Evolutionary conservation across 2,329 filamentous ascomycete genomes (phyloP).

Genomic region (Aphanoascus verrucosus): DNA sequence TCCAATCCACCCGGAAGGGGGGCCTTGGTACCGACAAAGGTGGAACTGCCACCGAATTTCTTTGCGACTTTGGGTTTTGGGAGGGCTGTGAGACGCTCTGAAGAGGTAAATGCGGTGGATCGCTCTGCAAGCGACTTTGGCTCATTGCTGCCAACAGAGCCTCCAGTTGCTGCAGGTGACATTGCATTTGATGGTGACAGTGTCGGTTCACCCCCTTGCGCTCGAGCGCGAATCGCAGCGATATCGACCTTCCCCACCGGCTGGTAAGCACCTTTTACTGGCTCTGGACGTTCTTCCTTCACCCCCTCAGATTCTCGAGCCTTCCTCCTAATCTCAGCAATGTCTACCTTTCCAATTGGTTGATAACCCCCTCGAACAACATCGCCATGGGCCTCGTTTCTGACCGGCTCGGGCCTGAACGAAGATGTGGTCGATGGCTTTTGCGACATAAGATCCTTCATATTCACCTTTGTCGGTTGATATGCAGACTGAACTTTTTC

Average conservation of each 20-base stretch:
- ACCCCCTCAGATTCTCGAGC: conserved; percentile 48
- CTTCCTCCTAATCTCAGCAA: conserved; percentile 73
- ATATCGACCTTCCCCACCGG: conserved; percentile 96
- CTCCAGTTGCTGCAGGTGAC: conserved; percentile 37
- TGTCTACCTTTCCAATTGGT: conserved; percentile 94
- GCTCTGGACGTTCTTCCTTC: conserved; percentile 66
- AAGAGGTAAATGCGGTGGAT: conserved; percentile 58
- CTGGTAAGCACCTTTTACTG: conserved; percentile 87
- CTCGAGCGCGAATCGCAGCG: conserved; percentile 75
- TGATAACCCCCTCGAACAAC: conserved; percentile 82
- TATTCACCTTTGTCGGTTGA: conserved; percentile 89
- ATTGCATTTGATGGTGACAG: conserved; percentile 26
- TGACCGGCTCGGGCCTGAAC: conserved; percentile 33
- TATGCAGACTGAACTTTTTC: conserved; percentile 91
- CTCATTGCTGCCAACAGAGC: conserved; percentile 39
- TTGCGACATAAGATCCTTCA: conserved; percentile 70
- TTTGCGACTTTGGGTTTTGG: conserved; percentile 94
- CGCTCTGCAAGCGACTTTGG: conserved; percentile 63
- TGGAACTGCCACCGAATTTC: conserved; percentile 62
- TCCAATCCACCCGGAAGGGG: conserved; percentile 62
- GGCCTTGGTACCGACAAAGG: conserved; percentile 81
- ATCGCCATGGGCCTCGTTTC: conserved; percentile 44
- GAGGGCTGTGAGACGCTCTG: conserved; percentile 72
- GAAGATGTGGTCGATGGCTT: conserved; percentile 43
- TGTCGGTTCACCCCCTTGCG: conserved; percentile 45